A percentile compares a stretch with the other conserved stretches of the same genome.
Evolutionary conservation across 73 alveolate species (phyloP).

Genomic region (Paramecium primaurelia): DNA sequence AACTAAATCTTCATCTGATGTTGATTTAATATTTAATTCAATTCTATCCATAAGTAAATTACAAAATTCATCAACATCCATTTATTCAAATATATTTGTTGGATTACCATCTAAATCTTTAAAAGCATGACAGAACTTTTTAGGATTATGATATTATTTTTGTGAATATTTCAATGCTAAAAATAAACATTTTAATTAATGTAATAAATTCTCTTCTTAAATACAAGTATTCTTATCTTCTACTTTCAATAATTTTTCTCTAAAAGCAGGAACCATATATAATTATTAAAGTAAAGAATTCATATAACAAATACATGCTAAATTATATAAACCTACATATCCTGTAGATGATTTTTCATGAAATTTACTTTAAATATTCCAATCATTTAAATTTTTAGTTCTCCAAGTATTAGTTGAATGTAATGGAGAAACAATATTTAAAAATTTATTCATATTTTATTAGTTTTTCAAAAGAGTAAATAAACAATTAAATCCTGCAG

Average conservation of each 20-base stretch:
- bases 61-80: constrained; percentile 77
- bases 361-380: constrained; percentile 43
- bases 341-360: constrained; percentile 65
- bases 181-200: constrained; percentile 45
- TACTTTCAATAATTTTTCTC: constrained; percentile 48
- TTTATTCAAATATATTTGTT: constrained; percentile 67
- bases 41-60: constrained; percentile 77
- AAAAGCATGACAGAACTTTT: constrained; percentile 85
- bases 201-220: constrained; percentile 35
- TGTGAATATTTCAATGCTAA: constrained; percentile 66
- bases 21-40: constrained; percentile 70
- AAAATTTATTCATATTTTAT: constrained; percentile 21
- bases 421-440: neutral
- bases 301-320: constrained; percentile 57
- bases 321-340: constrained; percentile 64
- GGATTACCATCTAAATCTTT: constrained; percentile 88
- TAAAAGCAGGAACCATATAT: constrained; percentile 53
- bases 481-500: constrained; percentile 13
- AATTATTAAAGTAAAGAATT: constrained; percentile 17
- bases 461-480: neutral
- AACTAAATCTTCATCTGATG: constrained; percentile 76
- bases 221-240: neutral
- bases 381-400: constrained; percentile 30
- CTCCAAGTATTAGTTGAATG: constrained; percentile 40
- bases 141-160: constrained; percentile 79